Base-by-base conservation (phyloP, 2,329 filamentous ascomycete genomes). In the Monosporascus sp. region DNA sequence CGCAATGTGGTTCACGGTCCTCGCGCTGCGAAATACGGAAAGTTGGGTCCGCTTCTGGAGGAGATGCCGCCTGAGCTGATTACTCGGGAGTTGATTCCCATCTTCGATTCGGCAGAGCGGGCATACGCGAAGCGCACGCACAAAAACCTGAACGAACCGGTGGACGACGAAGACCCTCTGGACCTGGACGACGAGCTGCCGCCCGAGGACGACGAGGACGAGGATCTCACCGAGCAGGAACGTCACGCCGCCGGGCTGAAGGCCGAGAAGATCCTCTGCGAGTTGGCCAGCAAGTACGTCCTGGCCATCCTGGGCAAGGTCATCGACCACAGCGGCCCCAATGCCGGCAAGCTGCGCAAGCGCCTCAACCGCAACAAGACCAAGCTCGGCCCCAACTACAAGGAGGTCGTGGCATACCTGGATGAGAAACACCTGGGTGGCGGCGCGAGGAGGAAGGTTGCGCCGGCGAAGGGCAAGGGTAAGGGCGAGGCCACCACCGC, bases 181-280 rank as follows among this genome's bases (percentile, higher is more conserved):
- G 82, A 85, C 18, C 43, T 46, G 14, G 84, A 82, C 4, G 82
- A 87, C 51, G 75, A 84, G 5, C 77, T 82, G 27, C 75, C 80
- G 2, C 83, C 84, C 53, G 85, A 83, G 18, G 80, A 84, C 22
- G 78, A 83, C 44, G 74, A 79, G 31, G 77, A 81, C 54, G 74
- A 81, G 55, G 75, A 74, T 20, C 65, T 81, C 43, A 75, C 82
- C 31, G 76, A 78, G 50, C 76, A 80, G 63, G 76, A 88, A 63
- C 79, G 82, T 53, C 75, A 83, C 59, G 79, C 85, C 47, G 79
- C 81, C 39, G 82, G 85, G 52, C 79, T 97, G 37, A 79, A 92
- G 54, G 85, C 90, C 0, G 94, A 97, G 70, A 88, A 93, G 66
- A 83, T 85, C 20, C 80, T 97, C 1, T 97, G 93, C 70, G 88